phyloP scores from a whole-genome alignment of 2,329 filamentous ascomycete species.

The Cordyceps fumosorosea region DNA sequence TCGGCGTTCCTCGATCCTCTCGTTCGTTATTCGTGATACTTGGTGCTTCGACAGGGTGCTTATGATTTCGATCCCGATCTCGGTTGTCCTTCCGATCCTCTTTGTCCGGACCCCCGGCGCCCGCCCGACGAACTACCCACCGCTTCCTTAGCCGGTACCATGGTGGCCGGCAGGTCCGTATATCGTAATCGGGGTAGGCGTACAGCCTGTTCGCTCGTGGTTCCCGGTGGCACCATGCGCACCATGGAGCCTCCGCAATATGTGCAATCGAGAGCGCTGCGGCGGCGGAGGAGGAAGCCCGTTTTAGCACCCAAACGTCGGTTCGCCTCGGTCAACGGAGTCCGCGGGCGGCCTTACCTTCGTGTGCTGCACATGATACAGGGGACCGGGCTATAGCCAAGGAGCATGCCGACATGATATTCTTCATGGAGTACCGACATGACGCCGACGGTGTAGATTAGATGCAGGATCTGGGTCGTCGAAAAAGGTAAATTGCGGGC shows the following conservation, averaged over 20 bases:
- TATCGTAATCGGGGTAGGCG: constrained; percentile 5
- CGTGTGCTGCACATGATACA: constrained; percentile 11
- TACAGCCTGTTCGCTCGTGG: constrained; percentile 11
- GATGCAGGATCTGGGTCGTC: background rate
- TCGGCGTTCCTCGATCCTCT: background rate
- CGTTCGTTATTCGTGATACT: background rate
- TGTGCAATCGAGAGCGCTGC: constrained; percentile 6
- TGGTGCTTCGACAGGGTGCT: too few relatives aligned
- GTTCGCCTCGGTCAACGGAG: background rate
- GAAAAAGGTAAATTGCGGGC: background rate
- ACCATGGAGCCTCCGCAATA: constrained; percentile 10
- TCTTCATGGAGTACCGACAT: constrained; percentile 4
- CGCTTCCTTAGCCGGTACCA: background rate
- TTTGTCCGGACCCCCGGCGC: background rate
- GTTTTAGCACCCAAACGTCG: background rate
- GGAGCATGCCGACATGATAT: constrained; percentile 4
- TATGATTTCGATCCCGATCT: background rate
- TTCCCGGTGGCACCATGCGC: constrained; percentile 11
- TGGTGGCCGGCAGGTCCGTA: constrained; percentile 5
- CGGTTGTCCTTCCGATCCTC: background rate
- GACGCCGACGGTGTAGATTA: background rate
- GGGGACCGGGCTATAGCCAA: constrained; percentile 7
- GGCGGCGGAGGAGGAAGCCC: background rate
- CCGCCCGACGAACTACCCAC: background rate
- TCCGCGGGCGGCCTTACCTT: background rate